Evolutionary conservation across 139 green algal species (phyloP).

Genomic region (Coelastrella sp.): DNA sequence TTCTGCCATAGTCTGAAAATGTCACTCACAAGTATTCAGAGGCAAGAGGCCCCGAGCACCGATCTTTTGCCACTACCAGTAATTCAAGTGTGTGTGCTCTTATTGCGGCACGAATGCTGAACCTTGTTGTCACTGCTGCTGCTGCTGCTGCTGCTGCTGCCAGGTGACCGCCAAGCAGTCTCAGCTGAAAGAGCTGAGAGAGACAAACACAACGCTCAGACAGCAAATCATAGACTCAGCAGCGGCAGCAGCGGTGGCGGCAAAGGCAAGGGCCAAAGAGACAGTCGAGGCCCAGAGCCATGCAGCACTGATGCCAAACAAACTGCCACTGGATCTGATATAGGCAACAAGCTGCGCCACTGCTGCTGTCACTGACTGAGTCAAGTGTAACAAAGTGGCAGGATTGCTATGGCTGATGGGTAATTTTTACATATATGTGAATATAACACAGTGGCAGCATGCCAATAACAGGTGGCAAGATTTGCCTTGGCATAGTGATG

Average conservation of each 20-base stretch:
- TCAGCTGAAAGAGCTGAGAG: slow-evolving; percentile 16
- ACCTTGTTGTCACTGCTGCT: not conserved
- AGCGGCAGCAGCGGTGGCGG: not conserved
- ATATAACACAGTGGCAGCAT: too few relatives aligned
- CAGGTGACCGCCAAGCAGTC: slow-evolving; percentile 8
- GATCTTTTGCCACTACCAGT: not conserved
- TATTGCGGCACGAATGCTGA: not conserved
- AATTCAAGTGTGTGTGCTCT: not conserved
- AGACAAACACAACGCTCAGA: slow-evolving; percentile 39
- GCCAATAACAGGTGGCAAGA: too few relatives aligned
- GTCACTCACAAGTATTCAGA: too few relatives aligned
- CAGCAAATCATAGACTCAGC: not conserved
- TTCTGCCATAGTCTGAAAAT: too few relatives aligned
- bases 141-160: not conserved
- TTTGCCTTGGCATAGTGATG: too few relatives aligned
- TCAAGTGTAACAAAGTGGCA: too few relatives aligned
- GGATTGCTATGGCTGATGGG: too few relatives aligned
- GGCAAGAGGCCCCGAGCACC: not conserved
- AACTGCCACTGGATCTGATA: not conserved
- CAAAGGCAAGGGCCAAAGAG: not conserved
- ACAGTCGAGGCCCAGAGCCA: not conserved
- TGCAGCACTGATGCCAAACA: not conserved
- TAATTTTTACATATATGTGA: too few relatives aligned
- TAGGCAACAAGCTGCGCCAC: not conserved
- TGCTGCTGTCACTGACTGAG: not conserved